These are phyloP conservation scores for Gastrolobium villosum DNA, from an alignment of 306 rosid genomes.

Conservation along the genomic window DNA sequence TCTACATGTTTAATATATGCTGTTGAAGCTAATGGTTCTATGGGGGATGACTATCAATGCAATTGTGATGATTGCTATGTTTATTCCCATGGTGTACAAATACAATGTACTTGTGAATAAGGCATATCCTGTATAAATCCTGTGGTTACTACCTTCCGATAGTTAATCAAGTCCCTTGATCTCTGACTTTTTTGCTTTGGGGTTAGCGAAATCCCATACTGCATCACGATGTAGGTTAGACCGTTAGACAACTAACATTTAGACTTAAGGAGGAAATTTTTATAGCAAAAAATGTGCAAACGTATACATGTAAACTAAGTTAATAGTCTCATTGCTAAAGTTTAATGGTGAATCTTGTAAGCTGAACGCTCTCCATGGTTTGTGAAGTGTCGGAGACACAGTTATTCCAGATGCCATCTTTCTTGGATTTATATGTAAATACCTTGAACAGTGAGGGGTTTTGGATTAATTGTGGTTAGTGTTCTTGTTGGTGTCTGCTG, in stretches of 20 bases:
- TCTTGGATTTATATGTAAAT: background rate
- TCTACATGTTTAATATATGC: conserved; percentile 5
- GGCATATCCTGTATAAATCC: conserved; percentile 29
- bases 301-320: conserved; percentile 3
- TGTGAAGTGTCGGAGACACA: conserved; percentile 17
- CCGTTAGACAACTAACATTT: conserved; percentile 24
- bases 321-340: conserved; percentile 22
- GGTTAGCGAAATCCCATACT: conserved; percentile 2
- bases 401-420: conserved; percentile 9
- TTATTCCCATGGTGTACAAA: conserved; percentile 14
- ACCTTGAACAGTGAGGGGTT: conserved; percentile 26
- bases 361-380: conserved; percentile 6
- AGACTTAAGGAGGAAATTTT: background rate
- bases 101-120: conserved; percentile 34
- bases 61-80: conserved; percentile 30
- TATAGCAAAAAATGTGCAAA: conserved; percentile 6
- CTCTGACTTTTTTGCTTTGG: conserved; percentile 13
- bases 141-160: conserved; percentile 1
- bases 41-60: conserved; percentile 12
- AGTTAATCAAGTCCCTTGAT: conserved; percentile 15
- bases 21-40: conserved; percentile 34
- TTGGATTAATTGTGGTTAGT: conserved; percentile 2
- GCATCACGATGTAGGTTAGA: background rate
- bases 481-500: conserved; percentile 30
- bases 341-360: conserved; percentile 19